Evolutionary conservation across 2,329 filamentous ascomycete genomes (phyloP), one percentile per base, ranked within the genome.

Genomic region (Thielaviopsis punctulata): DNA sequence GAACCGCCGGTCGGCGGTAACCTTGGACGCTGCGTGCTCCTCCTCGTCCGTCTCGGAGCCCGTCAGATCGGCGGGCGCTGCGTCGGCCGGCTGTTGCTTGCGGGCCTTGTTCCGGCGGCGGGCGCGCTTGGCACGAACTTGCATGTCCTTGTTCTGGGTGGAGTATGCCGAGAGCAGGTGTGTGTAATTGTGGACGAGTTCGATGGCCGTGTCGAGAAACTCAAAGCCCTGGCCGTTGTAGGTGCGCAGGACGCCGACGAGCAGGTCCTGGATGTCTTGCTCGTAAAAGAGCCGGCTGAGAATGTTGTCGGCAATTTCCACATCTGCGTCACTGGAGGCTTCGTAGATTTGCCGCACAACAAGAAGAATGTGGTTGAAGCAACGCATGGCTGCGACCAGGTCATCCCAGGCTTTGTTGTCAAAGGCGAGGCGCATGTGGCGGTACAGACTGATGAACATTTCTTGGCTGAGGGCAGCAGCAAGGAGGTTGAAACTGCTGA

Each of bases 271-370:
- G 0, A 89, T 95, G 0, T 86, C 79, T 62, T 96, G 88, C 65
- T 98, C 92, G 67, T 98, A 98, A 64, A 98, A 98, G n/a, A 98
- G 86, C 56, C 90, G 86, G 60, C 84, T 93, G 50, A 95, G 79
- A 12, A 94, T 95, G 59, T 98, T 98, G 63, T 98, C 90, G 0
- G 92, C 90, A 63, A 98, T 96, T 60, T 96, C 92, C 62, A 94
- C 84, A 58, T 98, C 86, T n/a, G 95, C 89, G 57, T 95, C 89
- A 25, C 86, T 76, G 1, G 77, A 75, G 1, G 86, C 92, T 46
- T 84, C 79, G 1, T 81, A 73, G 89, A 98, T 96, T 56, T 93
- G 86, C 60, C 95, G 88, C 2, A 96, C 84, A 0, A 89, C 95
- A 23, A 95, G 73, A 19, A 95, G 72, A 58, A 96, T 92, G 62